A percentile compares a stretch with the other conserved stretches of the same genome.
Conservation (phyloP, 148 eudicot species). For the Arctostaphylos glauca region DNA sequence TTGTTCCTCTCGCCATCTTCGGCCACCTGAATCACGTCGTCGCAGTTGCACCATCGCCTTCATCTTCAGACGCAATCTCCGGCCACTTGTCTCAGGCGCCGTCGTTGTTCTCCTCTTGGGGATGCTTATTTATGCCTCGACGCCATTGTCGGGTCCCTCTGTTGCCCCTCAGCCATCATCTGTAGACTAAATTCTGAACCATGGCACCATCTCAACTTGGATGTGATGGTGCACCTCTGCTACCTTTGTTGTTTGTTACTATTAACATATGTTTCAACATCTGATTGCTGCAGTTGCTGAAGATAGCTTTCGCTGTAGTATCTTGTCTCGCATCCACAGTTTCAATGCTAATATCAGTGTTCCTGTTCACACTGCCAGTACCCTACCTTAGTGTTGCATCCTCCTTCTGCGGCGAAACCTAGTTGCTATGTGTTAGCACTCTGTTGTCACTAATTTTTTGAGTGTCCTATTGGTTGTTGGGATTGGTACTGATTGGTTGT, state of each 20-base stretch:
- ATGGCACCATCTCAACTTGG: slow-evolving; percentile 19
- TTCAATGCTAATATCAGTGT: slow-evolving; percentile 88
- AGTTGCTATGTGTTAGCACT: too few species aligned
- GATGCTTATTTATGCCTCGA: slow-evolving; percentile 61
- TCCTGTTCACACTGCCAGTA: slow-evolving; percentile 77
- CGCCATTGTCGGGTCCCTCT: slow-evolving; percentile 42
- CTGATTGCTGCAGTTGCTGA: slow-evolving; percentile 81
- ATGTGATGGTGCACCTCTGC: slow-evolving; percentile 88
- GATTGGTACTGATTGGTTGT: too few species aligned
- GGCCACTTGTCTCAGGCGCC: slow-evolving; percentile 37
- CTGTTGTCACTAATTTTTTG: too few species aligned
- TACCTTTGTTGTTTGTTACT: slow-evolving; percentile 76
- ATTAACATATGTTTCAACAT: slow-evolving; percentile 93
- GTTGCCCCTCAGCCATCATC: slow-evolving; percentile 24
- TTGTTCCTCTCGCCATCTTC: too few species aligned
- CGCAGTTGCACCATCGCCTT: too few species aligned
- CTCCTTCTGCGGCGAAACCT: slow-evolving; percentile 27
- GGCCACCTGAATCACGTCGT: too few species aligned
- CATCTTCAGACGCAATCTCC: too few species aligned
- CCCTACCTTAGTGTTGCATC: slow-evolving; percentile 85
- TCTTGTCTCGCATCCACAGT: slow-evolving; percentile 89
- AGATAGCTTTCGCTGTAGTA: slow-evolving; percentile 87
- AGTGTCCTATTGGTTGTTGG: too few species aligned
- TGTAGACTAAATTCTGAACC: neutral
- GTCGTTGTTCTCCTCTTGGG: slow-evolving; percentile 58